Base-by-base conservation (phyloP, 2,329 filamentous ascomycete species). In the Microdochium bolleyi region DNA sequence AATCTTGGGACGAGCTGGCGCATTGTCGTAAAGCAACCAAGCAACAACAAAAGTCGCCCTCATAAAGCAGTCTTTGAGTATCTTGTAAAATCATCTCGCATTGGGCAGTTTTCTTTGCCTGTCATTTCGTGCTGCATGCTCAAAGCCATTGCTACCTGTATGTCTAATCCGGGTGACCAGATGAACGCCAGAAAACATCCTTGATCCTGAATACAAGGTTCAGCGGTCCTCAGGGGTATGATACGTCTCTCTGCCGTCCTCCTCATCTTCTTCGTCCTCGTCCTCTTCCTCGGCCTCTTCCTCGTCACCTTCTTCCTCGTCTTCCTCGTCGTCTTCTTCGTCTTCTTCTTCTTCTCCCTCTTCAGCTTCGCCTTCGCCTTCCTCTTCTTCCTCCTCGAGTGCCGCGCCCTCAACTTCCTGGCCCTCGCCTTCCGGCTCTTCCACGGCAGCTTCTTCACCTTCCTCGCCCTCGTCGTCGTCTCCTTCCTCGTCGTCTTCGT, bases 391-490 rank as follows among this genome's bases (percentile, higher is more conserved):
- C 24, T 49, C 24, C n/a, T 24, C 24, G 19, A 16, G 13, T 22
- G 14, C 48, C 24, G 55, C 53, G 16, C 54, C 53, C 13, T 34
- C 30, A 3, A 37, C 49, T 3, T 50, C 49, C 3, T 49, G 48
- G 11, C 62, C 54, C 5, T 54, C 54, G 5, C 38, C 54, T 24
- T 49, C 37, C 27, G 5, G 5, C 27, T 56, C 54, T 2, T 56
- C 55, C 0, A 50, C n/a, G n/a, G n/a, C n/a, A n/a, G n/a, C 53
- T 1, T 53, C 54, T 21, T 52, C 53, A 2, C 59, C 57, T 7
- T 55, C 57, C 11, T 61, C 58, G 2, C 58, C 59, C 8, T 57
- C 58, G 3, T 60, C 64, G 3, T 54, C 61, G 1, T 30, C 56
- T 3, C 54, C 59, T 3, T 22, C 41, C 41, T 10, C 22, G 7